phyloP scores from a whole-genome alignment of 176 grass and related monocot species.

The Carex pumila region DNA sequence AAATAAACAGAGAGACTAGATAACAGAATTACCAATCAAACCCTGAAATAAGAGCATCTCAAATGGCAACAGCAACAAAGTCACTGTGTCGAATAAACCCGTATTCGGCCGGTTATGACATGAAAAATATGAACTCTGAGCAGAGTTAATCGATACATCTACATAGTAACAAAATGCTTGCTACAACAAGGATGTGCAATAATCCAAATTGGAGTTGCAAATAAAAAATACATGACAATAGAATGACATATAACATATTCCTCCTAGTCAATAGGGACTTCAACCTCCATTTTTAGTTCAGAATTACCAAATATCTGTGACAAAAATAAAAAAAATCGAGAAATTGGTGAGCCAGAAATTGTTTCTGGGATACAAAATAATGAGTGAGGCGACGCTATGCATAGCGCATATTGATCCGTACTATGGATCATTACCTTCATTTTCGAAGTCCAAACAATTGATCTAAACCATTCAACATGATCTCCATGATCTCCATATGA shows the following conservation, averaged over 20 bases:
- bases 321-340: neutral
- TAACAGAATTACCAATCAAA: neutral
- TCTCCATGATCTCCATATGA: no score
- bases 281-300: conserved; percentile 86
- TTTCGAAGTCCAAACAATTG: no score
- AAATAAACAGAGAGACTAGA: no score
- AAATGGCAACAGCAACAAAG: neutral
- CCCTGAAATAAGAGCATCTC: neutral
- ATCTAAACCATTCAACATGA: no score
- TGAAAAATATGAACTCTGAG: neutral
- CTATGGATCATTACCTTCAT: no score
- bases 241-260: neutral
- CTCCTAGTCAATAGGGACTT: conserved; percentile 78
- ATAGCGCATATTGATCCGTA: no score
- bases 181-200: neutral
- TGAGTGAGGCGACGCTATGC: no score
- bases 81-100: neutral
- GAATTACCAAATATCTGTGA: conserved; percentile 60
- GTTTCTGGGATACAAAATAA: neutral
- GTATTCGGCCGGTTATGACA: neutral
- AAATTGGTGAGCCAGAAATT: neutral
- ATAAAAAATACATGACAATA: conserved; percentile 8
- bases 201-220: neutral
- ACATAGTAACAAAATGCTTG: neutral
- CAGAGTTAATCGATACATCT: conserved; percentile 5